phyloP scores from a whole-genome alignment of 768 basidiomycete species.

The Chlorophyllum brunneum region DNA sequence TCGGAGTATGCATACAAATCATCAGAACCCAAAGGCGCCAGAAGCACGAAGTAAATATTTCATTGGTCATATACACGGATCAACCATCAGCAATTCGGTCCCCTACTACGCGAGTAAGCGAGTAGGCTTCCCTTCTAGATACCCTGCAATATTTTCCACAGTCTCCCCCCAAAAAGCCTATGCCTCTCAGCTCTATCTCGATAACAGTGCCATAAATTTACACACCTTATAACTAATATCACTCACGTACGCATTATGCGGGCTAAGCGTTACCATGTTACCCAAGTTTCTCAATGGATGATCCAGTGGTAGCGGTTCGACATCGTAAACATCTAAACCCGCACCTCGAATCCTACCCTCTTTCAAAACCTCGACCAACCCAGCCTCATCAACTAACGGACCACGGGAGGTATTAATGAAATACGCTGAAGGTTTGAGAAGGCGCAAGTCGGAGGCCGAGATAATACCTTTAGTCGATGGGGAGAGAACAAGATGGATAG shows the following conservation, averaged over 20 bases:
- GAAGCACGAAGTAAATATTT: no score
- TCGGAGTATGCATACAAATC: no score
- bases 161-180: constrained; percentile 50
- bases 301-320: constrained; percentile 59
- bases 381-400: constrained; percentile 57
- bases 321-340: constrained; percentile 63
- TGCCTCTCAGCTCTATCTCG: no score
- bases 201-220: neutral
- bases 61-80: no score
- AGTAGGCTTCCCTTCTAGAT: constrained; percentile 39
- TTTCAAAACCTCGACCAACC: constrained; percentile 44
- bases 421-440: constrained; percentile 56
- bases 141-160: constrained; percentile 54
- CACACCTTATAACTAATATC: constrained; percentile 49
- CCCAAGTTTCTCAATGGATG: constrained; percentile 47
- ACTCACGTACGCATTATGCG: constrained; percentile 57
- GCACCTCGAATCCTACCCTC: constrained; percentile 50
- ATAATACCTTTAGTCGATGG: constrained; percentile 47
- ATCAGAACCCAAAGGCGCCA: no score
- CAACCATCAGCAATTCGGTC: no score
- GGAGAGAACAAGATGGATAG: constrained; percentile 57
- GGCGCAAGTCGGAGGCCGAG: constrained; percentile 38
- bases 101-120: constrained; percentile 3
- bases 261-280: constrained; percentile 52
- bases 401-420: constrained; percentile 69